Base-by-base conservation (phyloP, 2,329 filamentous ascomycete species). In the Cladobotryum mycophilum region DNA sequence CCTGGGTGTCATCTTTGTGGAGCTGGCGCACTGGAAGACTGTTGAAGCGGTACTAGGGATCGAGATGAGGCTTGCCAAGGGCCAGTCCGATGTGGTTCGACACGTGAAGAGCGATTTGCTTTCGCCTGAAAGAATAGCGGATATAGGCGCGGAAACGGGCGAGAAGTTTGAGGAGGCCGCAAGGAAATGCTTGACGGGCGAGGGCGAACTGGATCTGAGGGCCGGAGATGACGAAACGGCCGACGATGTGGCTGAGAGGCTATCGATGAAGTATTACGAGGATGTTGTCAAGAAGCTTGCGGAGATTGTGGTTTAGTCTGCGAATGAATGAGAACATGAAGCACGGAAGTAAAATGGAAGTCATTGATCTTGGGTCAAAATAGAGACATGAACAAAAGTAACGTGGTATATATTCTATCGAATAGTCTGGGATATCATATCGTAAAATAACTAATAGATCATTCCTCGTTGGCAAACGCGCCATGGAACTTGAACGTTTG, bases 1-100 rank as follows among this genome's bases (percentile, higher is more conserved):
- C 17, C 65, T 81, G 0, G 77, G 78, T 3, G 64, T 80, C 7
- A 66, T 80, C 3, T 60, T 80, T 5, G 64, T 79, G 3, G 78
- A 81, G 58, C 68, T 81, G 4, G 76, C 75, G n/a, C 72, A 75
- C 53, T 80, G 77, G 76, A 61, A 64, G 41, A 65, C 72, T 0
- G 68, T 79, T 30, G 72, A 78, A 20, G 51, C 58, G 13, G 67
- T 78, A 3, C 52, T 78, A 4, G 55, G 51, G 0, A 70, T 79
- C 12, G 62, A 70, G 42, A 58, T 69, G 54, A 58, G 61, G 55
- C 58, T 58, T 55, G 54, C 60, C 22, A 62, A 60, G 6, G 68
- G 67, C 9, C 65, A 65, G 37, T 68, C 70, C 5, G 70, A 68
- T n/a, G 53, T 67, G 7, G 66, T 70, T 12, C 61, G 66, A 18